Base-by-base conservation (phyloP, 345 rosid species). In the Brassica nigra region DNA sequence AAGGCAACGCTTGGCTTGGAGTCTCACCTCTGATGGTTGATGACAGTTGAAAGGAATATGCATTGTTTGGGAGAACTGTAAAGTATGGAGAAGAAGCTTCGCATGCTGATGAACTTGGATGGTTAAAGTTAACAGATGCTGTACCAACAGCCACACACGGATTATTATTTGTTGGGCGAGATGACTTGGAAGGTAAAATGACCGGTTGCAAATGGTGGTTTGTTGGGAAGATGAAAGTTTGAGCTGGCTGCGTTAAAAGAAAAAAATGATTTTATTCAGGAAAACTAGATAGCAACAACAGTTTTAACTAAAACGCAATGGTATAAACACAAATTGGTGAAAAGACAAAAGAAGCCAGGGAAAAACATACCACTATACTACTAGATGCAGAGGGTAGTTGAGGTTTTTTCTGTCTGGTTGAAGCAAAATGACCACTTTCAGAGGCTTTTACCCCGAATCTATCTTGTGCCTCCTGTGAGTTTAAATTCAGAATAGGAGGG, bases 61-160 rank as follows among this genome's bases (percentile, higher is more conserved):
- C 87, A 73, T 79, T 83, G 81, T 81, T 85, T 3, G 80, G 91
- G 47, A 86, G n/a, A 70, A 83, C 76, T 8, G 93, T 78, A 67
- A 80, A 54, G 83, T 80, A 86, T 20, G 87, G 86, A 39, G 78
- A 66, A 39, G 76, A 70, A 76, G 85, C 66, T 75, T 81, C 88
- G 79, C 76, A 85, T 55, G 81, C 78, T 28, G 81, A 68, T 78
- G 81, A 64, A 84, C 84, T 84, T 59, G 87, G 88, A 80, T 83
- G 80, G 81, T 55, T 84, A 69, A 85, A 80, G 82, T 78, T 82
- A 70, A 79, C 74, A 8, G 91, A 76, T 61, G 86, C 62, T 65
- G 85, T 78, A 66, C 81, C 82, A 76, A 61, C 66, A 63, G 75
- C 68, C 10, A 69, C 69, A 16, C 77, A 66, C 61, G 81, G 74